A percentile compares a stretch with the other conserved stretches of the same genome.
phyloP scores from a whole-genome alignment of 2,329 filamentous ascomycete genomes.

The Alternaria hordeiaustralica region DNA sequence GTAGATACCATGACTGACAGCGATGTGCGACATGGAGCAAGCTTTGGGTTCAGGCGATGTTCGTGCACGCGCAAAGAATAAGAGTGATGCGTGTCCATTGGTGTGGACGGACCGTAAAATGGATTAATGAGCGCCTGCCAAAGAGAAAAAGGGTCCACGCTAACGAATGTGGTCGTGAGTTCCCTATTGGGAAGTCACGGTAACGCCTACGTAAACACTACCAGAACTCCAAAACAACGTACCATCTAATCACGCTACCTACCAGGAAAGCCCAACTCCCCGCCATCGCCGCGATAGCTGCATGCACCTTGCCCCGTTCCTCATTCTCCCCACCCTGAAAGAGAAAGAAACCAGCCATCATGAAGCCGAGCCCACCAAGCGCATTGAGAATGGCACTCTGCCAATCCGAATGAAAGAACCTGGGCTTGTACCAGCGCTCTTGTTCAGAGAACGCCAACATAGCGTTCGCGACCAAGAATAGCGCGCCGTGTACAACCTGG shows the following conservation, averaged over 20 bases:
- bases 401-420: constrained; percentile 32
- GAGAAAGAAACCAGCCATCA: constrained; percentile 36
- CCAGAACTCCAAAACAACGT: constrained; percentile 25
- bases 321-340: constrained; percentile 13
- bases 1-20: too few species aligned
- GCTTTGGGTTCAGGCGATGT: too few species aligned
- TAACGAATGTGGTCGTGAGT: background rate
- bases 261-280: constrained; percentile 38
- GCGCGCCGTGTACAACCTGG: constrained; percentile 32
- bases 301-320: constrained; percentile 3
- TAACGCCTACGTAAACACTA: background rate
- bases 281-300: constrained; percentile 25
- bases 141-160: too few species aligned
- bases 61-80: too few species aligned
- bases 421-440: constrained; percentile 36
- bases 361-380: constrained; percentile 35
- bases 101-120: background rate
- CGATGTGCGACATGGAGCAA: too few species aligned
- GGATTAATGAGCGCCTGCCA: too few species aligned
- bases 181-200: background rate
- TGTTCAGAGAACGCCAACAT: constrained; percentile 36
- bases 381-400: constrained; percentile 34
- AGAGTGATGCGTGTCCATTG: too few species aligned
- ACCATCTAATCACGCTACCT: constrained; percentile 34
- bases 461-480: constrained; percentile 36